phyloP scores from a whole-genome alignment of 2,329 filamentous ascomycete species.

The Plenodomus lindquistii region DNA sequence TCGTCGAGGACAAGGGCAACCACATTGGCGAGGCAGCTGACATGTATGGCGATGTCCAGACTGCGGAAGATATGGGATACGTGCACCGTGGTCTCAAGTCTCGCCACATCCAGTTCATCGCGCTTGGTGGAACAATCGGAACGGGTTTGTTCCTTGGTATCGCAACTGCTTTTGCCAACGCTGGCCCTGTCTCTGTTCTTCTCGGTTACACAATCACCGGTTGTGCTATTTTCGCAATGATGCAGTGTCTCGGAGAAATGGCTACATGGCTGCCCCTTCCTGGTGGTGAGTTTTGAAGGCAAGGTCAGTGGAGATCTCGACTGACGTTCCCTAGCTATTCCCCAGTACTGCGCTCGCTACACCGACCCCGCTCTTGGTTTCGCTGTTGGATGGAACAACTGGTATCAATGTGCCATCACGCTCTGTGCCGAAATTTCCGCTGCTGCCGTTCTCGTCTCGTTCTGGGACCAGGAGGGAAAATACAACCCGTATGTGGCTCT shows the following conservation, averaged over 20 bases:
- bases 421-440: constrained; percentile 44
- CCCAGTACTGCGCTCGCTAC: constrained; percentile 45
- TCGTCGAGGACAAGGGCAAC: constrained; percentile 27
- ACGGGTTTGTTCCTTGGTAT: constrained; percentile 44
- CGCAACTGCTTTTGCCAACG: constrained; percentile 35
- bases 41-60: constrained; percentile 56
- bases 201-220: constrained; percentile 43
- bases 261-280: constrained; percentile 47
- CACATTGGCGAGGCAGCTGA: constrained; percentile 54
- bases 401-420: constrained; percentile 41
- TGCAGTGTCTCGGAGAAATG: constrained; percentile 50
- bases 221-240: constrained; percentile 44
- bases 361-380: constrained; percentile 51
- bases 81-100: constrained; percentile 48
- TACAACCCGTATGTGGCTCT: constrained; percentile 20
- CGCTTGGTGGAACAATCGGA: constrained; percentile 60
- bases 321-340: constrained; percentile 23
- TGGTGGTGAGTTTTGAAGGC: constrained; percentile 11
- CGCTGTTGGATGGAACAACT: constrained; percentile 28
- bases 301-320: too few relatives aligned
- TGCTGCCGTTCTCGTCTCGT: constrained; percentile 37
- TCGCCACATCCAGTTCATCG: constrained; percentile 63
- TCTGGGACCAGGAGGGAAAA: constrained; percentile 38
- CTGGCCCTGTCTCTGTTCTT: constrained; percentile 42
- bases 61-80: constrained; percentile 37